Percentiles rank a stretch among this genome's conserved stretches.
Conservation (phyloP, 208 protist species). For the Leishmania lainsoni region DNA sequence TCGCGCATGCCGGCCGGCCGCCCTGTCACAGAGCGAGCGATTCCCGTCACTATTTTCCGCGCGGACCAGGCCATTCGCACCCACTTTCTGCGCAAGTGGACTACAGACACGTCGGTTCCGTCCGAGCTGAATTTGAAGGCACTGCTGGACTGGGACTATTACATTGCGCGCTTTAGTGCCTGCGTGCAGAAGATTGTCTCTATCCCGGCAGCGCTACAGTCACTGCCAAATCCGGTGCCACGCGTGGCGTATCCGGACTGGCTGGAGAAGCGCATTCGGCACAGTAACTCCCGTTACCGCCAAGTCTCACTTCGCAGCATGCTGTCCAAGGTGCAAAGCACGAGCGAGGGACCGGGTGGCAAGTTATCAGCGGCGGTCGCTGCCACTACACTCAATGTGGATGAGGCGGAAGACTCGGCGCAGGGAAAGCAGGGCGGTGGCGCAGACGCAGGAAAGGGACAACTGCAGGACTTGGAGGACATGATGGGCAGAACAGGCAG, state of each 20-base stretch:
- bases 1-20: constrained; percentile 94
- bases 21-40: constrained; percentile 97
- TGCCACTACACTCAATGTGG: not conserved
- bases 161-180: constrained; percentile 95
- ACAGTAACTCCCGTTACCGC: constrained; percentile 78
- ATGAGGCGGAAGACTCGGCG: not conserved
- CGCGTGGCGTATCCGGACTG: constrained; percentile 98
- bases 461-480: constrained; percentile 66
- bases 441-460: not conserved
- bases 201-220: constrained; percentile 98
- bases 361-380: not conserved
- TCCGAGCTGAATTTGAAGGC: constrained; percentile 77
- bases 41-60: constrained; percentile 98
- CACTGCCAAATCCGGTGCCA: constrained; percentile 97
- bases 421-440: not conserved
- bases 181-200: constrained; percentile 99
- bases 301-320: constrained; percentile 71
- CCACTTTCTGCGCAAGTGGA: constrained; percentile 97
- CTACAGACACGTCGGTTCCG: constrained; percentile 70
- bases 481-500: constrained; percentile 20
- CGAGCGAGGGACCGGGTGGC: not conserved
- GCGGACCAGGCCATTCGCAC: constrained; percentile 85
- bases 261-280: constrained; percentile 93
- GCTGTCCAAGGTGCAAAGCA: constrained; percentile 36
- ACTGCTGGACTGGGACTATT: constrained; percentile 99